Percentiles rank a stretch among this genome's conserved stretches.
Conservation (phyloP, 768 basidiomycete genomes). For the Lyophyllum semitale region DNA sequence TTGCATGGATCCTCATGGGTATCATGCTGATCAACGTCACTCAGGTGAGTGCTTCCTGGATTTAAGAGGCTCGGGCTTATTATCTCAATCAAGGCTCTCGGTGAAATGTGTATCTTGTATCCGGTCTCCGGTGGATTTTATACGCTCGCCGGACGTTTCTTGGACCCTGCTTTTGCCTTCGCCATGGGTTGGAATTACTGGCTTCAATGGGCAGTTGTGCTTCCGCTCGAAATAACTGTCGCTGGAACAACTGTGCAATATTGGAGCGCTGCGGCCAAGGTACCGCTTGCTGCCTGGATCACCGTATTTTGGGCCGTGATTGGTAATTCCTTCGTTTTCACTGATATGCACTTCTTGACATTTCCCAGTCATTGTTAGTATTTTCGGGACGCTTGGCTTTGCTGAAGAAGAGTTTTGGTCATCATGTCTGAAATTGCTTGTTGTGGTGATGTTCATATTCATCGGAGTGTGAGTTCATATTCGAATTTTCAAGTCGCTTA, state of each 20-base stretch:
- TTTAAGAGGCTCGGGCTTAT: not conserved
- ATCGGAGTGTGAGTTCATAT: conserved; percentile 38
- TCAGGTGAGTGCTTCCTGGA: conserved; percentile 28
- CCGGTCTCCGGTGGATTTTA: conserved; percentile 53
- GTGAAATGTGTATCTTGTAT: conserved; percentile 51
- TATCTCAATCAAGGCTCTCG: conserved; percentile 36
- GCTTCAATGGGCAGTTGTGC: conserved; percentile 46
- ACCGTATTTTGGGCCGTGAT: conserved; percentile 45
- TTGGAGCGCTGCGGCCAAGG: conserved; percentile 35
- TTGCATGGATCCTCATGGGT: conserved; percentile 47
- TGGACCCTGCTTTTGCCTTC: conserved; percentile 49
- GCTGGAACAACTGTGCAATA: conserved; percentile 46
- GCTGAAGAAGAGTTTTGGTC: conserved; percentile 55
- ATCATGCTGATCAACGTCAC: conserved; percentile 51
- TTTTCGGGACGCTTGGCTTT: conserved; percentile 48
- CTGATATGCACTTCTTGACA: not conserved
- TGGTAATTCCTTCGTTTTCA: conserved; percentile 20
- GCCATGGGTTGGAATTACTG: conserved; percentile 55
- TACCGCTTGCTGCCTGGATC: conserved; percentile 46
- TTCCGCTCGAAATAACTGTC: conserved; percentile 48
- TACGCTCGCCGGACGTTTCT: conserved; percentile 45
- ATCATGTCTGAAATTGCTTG: conserved; percentile 48
- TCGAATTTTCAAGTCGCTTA: not conserved
- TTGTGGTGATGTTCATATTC: conserved; percentile 47
- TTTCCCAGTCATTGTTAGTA: conserved; percentile 33